phyloP scores from a whole-genome alignment of 1,284 basidiomycete genomes.

The Trametes hirsuta region DNA sequence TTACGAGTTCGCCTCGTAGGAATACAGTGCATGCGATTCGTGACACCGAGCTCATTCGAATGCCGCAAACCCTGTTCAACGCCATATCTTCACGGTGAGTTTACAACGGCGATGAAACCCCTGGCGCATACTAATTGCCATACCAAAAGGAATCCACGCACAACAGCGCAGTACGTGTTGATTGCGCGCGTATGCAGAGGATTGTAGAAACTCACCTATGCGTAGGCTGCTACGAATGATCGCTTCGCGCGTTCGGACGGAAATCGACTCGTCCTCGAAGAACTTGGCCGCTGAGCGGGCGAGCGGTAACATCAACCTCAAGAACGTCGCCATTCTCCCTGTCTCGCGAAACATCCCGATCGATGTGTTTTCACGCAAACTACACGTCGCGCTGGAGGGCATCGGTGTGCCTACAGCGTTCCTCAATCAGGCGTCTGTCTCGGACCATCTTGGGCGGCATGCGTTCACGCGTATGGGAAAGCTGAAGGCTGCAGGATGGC shows the following conservation, averaged over 20 bases:
- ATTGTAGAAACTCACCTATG: background rate
- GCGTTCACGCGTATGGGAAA: constrained; percentile 95
- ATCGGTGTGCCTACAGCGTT: constrained; percentile 89
- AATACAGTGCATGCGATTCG: constrained; percentile 97
- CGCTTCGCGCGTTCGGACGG: constrained; percentile 87
- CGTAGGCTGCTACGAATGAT: constrained; percentile 85
- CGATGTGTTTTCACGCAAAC: constrained; percentile 84
- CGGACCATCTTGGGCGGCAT: constrained; percentile 87
- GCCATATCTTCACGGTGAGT: constrained; percentile 85
- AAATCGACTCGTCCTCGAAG: constrained; percentile 67
- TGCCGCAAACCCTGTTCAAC: constrained; percentile 98
- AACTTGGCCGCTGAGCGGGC: constrained; percentile 60
- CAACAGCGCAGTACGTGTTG: constrained; percentile 83
- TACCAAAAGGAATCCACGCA: constrained; percentile 80
- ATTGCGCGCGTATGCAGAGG: background rate
- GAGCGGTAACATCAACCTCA: constrained; percentile 88
- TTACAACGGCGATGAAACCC: background rate
- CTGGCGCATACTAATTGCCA: background rate
- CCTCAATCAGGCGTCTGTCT: constrained; percentile 91
- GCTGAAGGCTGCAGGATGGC: constrained; percentile 90
- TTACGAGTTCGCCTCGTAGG: constrained; percentile 86
- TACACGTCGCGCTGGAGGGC: constrained; percentile 85
- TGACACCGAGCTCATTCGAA: constrained; percentile 96
- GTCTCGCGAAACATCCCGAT: constrained; percentile 84
- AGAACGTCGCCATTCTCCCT: constrained; percentile 89